Percentiles rank a stretch among this genome's conserved stretches.
phyloP scores from a whole-genome alignment of 768 basidiomycete genomes.

The Russula earlei region DNA sequence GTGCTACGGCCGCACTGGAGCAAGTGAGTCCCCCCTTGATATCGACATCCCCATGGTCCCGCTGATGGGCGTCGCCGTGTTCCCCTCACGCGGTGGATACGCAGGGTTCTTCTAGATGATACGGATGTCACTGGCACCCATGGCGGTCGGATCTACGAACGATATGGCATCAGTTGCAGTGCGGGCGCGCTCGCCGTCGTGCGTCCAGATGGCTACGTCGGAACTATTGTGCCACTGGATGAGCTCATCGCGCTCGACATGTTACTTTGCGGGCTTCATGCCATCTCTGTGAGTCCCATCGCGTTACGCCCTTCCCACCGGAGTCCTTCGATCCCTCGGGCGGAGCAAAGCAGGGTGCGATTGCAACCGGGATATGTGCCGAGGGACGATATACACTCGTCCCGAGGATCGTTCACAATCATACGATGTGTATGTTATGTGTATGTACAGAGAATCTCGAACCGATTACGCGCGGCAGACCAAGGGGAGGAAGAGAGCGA shows the following conservation, averaged over 20 bases:
- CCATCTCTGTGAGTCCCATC: neutral
- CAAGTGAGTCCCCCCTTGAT: constrained; percentile 26
- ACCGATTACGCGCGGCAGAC: no score
- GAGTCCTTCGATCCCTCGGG: no score
- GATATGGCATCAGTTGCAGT: constrained; percentile 40
- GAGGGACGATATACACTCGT: no score
- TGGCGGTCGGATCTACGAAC: constrained; percentile 47
- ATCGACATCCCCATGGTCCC: no score
- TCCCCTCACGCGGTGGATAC: no score
- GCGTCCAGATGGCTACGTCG: constrained; percentile 60
- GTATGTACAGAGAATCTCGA: neutral
- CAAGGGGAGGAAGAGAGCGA: no score
- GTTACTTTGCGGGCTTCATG: constrained; percentile 45
- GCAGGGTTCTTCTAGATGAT: constrained; percentile 55
- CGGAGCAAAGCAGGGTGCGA: no score
- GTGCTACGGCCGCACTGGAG: constrained; percentile 34
- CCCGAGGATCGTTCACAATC: no score
- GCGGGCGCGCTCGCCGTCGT: constrained; percentile 45
- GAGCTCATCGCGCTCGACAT: constrained; percentile 28
- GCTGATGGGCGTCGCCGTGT: no score
- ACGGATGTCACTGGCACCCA: constrained; percentile 33
- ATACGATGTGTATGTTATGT: neutral
- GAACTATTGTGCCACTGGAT: constrained; percentile 44
- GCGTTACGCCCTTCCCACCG: no score
- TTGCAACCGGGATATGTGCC: no score